These are phyloP conservation scores for Sordariomycetes sp. DNA, from an alignment of 2,329 filamentous ascomycete species.

Conservation along the genomic window DNA sequence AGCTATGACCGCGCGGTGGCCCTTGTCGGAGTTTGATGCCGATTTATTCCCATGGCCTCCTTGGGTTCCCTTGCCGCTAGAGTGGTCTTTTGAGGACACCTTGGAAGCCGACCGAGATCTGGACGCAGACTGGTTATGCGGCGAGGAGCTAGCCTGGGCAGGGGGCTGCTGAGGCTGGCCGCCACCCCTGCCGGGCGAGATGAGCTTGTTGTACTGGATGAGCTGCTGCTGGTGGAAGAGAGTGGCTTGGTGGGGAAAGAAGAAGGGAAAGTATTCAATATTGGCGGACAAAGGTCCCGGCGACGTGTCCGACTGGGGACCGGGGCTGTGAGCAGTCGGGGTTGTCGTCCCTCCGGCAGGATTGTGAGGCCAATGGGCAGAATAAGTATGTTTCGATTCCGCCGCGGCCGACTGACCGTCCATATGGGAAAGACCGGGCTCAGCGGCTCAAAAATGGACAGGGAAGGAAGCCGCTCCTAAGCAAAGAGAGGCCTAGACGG, in stretches of 20 bases:
- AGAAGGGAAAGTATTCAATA: constrained; percentile 40
- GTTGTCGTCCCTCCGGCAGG: constrained; percentile 6
- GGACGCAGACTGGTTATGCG: constrained; percentile 34
- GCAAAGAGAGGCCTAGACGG: background rate
- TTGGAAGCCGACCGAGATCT: constrained; percentile 47
- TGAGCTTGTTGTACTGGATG: constrained; percentile 51
- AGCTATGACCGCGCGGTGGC: constrained; percentile 48
- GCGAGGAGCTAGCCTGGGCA: constrained; percentile 37
- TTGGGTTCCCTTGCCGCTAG: constrained; percentile 29
- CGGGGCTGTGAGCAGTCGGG: constrained; percentile 11
- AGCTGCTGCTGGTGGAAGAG: constrained; percentile 46
- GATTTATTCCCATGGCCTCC: constrained; percentile 54
- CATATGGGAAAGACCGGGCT: constrained; percentile 26
- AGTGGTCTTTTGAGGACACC: constrained; percentile 40
- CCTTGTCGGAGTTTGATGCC: constrained; percentile 41
- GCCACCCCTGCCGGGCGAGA: constrained; percentile 41
- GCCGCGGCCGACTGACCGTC: constrained; percentile 34
- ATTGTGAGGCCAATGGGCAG: constrained; percentile 8
- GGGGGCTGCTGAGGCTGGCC: constrained; percentile 36
- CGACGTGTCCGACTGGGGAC: constrained; percentile 13
- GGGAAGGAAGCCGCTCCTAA: background rate
- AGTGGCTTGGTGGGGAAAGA: constrained; percentile 44
- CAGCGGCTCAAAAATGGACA: constrained; percentile 10
- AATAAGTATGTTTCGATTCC: constrained; percentile 36
- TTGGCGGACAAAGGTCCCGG: constrained; percentile 22